Evolutionary conservation across 371 early-diverging fungal species (phyloP), one percentile per base, ranked within the genome.

Genomic region (Mucor indicus): DNA sequence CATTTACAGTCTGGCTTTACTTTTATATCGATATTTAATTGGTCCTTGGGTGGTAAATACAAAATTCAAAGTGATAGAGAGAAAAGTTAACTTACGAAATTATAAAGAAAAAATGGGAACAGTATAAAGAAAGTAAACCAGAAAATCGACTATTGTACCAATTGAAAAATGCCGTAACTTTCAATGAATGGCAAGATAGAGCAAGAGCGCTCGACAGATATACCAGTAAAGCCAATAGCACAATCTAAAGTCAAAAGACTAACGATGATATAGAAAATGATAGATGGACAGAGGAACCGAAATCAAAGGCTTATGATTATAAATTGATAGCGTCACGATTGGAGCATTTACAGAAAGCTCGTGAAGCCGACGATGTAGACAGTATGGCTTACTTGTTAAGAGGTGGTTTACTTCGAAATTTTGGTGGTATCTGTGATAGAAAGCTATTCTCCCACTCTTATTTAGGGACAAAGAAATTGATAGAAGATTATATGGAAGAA

Each of bases 381-480:
- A 72, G 60, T 20, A 79, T 87, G 77, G 77, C 81, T 38, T 84
- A 83, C 53, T 42, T 77, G 3, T 53, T 88, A 31, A 74, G 87
- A 27, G 70, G 83, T 21, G 81, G 83, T 10, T 50, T 88, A 8
- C 49, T 86, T 15, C 63, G 91, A 16, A 89, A 89, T 49, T 69
- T 89, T 45, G 89, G 86, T 32, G 89, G 87, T 12, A 74, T 90
- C 20, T 81, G 79, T 44, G 87, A 87, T 38, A 70, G 79, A 27
- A 67, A 70, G 25, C 54, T 87, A 20, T 86, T 80, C 45, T 53
- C 72, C 6, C 75, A 79, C 44, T 79, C 79, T 10, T 80, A 76
- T 42, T 33, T 81, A 13, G 86, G 85, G 67, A 89, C 89, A 13
- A 89, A 89, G 50, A 53, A 68, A 16, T 51, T 86, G 38, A 86